phyloP scores from a whole-genome alignment of 139 green algal species.

The Zygnema circumcarinatum region DNA sequence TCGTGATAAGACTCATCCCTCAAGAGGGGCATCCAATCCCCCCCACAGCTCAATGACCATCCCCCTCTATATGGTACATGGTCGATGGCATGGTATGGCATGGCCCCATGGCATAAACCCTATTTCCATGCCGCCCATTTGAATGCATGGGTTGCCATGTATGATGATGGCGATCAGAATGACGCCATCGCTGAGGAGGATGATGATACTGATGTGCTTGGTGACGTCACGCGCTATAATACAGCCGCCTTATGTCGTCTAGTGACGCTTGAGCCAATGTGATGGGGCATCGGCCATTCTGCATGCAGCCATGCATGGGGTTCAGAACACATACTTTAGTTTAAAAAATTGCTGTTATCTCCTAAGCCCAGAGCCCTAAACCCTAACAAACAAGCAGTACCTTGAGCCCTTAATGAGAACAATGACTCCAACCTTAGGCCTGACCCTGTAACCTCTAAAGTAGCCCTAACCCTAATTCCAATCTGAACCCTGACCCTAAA shows the following conservation, averaged over 20 bases:
- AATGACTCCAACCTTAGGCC: too few relatives aligned
- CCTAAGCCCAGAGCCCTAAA: not conserved
- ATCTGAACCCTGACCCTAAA: conserved; percentile 9
- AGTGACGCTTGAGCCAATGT: conserved; percentile 70
- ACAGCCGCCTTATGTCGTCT: conserved; percentile 83
- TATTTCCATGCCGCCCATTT: too few relatives aligned
- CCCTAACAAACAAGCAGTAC: not conserved
- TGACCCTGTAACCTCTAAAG: too few relatives aligned
- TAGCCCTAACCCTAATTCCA: not conserved
- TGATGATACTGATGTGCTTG: not conserved
- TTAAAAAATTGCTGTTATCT: not conserved
- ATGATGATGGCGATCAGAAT: too few relatives aligned
- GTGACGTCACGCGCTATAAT: conserved; percentile 41
- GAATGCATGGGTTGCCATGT: too few relatives aligned
- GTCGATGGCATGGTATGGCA: too few relatives aligned
- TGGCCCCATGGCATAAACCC: too few relatives aligned
- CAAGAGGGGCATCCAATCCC: too few relatives aligned
- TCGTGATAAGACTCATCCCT: too few relatives aligned
- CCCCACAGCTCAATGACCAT: too few relatives aligned
- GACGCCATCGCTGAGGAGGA: too few relatives aligned
- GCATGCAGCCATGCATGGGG: conserved; percentile 9
- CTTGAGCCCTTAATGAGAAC: conserved; percentile 2
- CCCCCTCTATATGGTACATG: too few relatives aligned
- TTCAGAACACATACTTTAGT: not conserved
- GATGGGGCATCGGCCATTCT: conserved; percentile 78